Evolutionary conservation across 2,329 filamentous ascomycete genomes (phyloP), one percentile per base, ranked within the genome.

Genomic region (Ustulina deusta): DNA sequence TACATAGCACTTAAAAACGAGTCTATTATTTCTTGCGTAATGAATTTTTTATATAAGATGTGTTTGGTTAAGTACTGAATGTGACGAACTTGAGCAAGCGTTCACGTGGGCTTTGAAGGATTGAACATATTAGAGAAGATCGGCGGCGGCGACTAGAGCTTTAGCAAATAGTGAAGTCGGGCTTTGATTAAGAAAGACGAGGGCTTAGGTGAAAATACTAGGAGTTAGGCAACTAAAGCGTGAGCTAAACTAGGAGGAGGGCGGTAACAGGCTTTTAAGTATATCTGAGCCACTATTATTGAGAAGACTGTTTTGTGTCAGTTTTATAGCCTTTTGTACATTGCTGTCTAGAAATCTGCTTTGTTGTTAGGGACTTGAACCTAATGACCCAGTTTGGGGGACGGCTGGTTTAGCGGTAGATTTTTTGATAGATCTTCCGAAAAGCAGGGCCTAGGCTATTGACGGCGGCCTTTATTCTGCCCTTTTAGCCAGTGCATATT

Each of bases 251-350:
- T n/a, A n/a, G n/a, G n/a, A n/a, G n/a, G n/a, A n/a, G n/a, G n/a
- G n/a, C n/a, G n/a, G n/a, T n/a, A n/a, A n/a, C n/a, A n/a, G n/a
- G n/a, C n/a, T n/a, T n/a, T 51, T 34, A 51, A 51, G 13, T 51
- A 51, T 25, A 51, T n/a, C 17, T 34, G 17, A 51, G 32, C 48
- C 25, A n/a, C 48, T n/a, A n/a, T 51, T 51, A 51, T 51, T 9
- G 15, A 51, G 48, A n/a, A 51, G 48, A 51, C 48, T 51, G 9
- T 34, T 51, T 51, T 25, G 48, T 51, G 17, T 51, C 48, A 51
- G 48, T 51, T 51, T 51, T 22, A 51, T 51, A 51, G 48, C 48
- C 48, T 51, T 32, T 51, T 51, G 48, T 27, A 27, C 48, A 32
- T 32, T 51, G 25, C 9, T 13, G 9, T 34, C 27, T 22, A 46